Evolutionary conservation across 2,329 filamentous ascomycete species (phyloP), one percentile per base, ranked within the genome.

Genomic region (Stemphylium beticola): DNA sequence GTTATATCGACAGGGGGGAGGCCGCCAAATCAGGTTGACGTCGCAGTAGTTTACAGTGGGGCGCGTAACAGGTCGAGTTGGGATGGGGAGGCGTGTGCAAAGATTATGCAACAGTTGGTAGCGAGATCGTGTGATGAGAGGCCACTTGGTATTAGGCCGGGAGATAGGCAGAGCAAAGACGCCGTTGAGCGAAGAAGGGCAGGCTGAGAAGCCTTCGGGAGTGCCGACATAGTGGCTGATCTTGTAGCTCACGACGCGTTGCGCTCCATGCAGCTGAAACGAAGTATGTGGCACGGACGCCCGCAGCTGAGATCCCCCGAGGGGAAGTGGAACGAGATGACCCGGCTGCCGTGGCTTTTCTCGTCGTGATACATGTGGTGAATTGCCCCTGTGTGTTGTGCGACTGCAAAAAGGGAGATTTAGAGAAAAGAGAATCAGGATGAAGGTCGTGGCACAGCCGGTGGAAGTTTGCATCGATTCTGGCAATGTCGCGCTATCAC

Each of bases 241-340:
- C 53, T 52, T 58, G 56, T 62, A 59, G 57, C 55, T 45, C 26
- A 61, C 49, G 41, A 55, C 60, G 58, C 58, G 55, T 64, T 63
- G 55, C 42, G 53, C 43, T 33, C 50, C 42, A 36, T 61, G 57
- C 62, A 58, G 57, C 56, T 68, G 68, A 71, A 69, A 71, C 68
- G 57, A 49, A 60, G 45, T 32, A 26, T 55, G 64, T 68, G 55
- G 66, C 67, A 70, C 65, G 63, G 66, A 69, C 67, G 48, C 26
- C 44, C 44, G 40, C 31, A 36, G 47, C 59, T 55, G 41, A 48
- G 20, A 40, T 39, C 26, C 24, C 34, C 22, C 22, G 32, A 18
- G 34, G 46, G 33, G 17, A 49, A 24, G 38, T 41, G 40, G 34
- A 40, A 24, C 18, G 55, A 40, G 44, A 55, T 43, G 20, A 17